Conservation (phyloP, 2,329 filamentous ascomycete genomes). For the Tolypocladium capitatum region DNA sequence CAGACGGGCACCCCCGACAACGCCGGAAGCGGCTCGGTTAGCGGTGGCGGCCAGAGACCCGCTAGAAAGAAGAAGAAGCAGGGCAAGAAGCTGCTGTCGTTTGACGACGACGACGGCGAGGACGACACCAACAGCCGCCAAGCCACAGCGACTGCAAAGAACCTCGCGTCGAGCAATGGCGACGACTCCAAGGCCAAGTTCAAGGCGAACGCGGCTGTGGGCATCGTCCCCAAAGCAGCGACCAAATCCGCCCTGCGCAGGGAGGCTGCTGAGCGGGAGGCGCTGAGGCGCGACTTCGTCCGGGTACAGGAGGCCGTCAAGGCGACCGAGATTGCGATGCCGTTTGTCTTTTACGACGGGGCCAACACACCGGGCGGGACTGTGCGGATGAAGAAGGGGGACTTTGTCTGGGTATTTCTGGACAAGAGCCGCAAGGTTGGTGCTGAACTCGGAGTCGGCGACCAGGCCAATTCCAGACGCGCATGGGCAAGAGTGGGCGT, state of each 20-base stretch:
- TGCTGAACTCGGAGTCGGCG: conserved; percentile 65
- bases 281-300: conserved; percentile 72
- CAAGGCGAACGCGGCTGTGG: conserved; percentile 47
- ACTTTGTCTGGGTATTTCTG: conserved; percentile 83
- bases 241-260: conserved; percentile 64
- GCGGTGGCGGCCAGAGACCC: conserved; percentile 5
- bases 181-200: conserved; percentile 29
- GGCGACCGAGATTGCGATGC: conserved; percentile 75
- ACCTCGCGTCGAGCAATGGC: conserved; percentile 9
- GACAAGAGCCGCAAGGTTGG: conserved; percentile 86
- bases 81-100: conserved; percentile 42
- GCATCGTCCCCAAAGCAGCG: conserved; percentile 51
- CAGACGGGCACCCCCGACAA: conserved; percentile 33
- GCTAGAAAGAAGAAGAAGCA: conserved; percentile 33
- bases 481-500: conserved; percentile 92
- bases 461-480: conserved; percentile 50
- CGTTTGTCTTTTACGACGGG: conserved; percentile 95
- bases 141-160: neutral
- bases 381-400: conserved; percentile 84
- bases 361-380: conserved; percentile 75
- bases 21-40: conserved; percentile 20
- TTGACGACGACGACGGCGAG: conserved; percentile 51
- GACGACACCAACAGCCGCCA: conserved; percentile 24
- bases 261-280: conserved; percentile 67
- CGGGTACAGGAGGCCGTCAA: conserved; percentile 76